A percentile compares a stretch with the other conserved stretches of the same genome.
These are phyloP conservation scores for Pachysandra terminalis DNA, from an alignment of 164 flowering plant genomes.

Conservation along the genomic window DNA sequence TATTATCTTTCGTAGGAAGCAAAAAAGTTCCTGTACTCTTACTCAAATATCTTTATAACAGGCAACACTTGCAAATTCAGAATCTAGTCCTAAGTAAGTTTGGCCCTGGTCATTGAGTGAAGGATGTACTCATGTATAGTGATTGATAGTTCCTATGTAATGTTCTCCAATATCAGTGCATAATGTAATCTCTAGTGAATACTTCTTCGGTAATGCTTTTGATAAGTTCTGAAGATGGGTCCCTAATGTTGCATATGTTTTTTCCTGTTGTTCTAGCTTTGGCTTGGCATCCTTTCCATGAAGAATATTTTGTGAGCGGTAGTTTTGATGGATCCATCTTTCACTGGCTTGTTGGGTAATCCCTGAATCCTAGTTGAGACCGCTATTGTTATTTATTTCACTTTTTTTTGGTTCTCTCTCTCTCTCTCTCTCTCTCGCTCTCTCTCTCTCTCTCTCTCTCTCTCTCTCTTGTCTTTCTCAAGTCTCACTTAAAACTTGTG, in stretches of 20 bases:
- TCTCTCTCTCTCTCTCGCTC: too few species aligned
- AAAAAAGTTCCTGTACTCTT: not conserved
- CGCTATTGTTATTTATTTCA: not conserved
- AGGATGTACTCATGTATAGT: not conserved
- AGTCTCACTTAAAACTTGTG: too few species aligned
- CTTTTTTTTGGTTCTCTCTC: too few species aligned
- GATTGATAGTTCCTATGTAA: not conserved
- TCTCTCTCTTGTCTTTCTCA: too few species aligned
- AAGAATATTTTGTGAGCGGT: constrained; percentile 98
- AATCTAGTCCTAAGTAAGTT: too few species aligned
- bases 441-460: too few species aligned
- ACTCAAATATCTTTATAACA: too few species aligned
- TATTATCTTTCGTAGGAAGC: too few species aligned
- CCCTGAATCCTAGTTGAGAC: constrained; percentile 5
- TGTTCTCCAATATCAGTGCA: not conserved
- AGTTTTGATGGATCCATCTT: constrained; percentile 96
- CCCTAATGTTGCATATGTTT: constrained; percentile 1
- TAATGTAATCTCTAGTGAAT: not conserved
- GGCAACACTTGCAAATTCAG: too few species aligned
- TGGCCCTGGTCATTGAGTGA: too few species aligned
- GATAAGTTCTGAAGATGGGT: not conserved
- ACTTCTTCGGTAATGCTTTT: constrained; percentile 6
- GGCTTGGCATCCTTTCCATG: constrained; percentile 99
- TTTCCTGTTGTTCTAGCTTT: constrained; percentile 48
- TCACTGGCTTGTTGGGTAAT: constrained; percentile 99